phyloP scores from a whole-genome alignment of 345 rosid species.

The Eucalyptus regnans region DNA sequence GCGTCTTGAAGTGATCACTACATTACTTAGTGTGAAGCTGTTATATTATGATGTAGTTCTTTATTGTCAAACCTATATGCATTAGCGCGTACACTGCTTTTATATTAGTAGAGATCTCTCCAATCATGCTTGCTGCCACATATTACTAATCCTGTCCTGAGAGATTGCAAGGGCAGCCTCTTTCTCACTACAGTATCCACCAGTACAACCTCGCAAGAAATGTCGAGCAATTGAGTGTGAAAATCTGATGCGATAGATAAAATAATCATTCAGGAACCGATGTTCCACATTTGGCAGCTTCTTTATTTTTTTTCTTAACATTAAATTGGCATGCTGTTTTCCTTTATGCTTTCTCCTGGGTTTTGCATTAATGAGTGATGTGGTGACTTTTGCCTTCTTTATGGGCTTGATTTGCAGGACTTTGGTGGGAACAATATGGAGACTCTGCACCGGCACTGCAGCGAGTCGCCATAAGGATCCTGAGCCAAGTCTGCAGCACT shows the following conservation, averaged over 20 bases:
- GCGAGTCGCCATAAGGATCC: conserved; percentile 72
- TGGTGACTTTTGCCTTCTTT: background rate
- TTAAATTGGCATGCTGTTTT: background rate
- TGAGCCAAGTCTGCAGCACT: conserved; percentile 81
- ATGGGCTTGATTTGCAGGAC: conserved; percentile 26
- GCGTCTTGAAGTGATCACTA: background rate
- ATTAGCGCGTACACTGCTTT: background rate
- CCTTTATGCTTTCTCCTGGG: background rate
- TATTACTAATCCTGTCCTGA: background rate
- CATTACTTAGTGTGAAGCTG: background rate
- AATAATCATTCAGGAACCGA: background rate
- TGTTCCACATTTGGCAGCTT: background rate
- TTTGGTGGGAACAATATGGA: conserved; percentile 97
- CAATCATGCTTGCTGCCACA: background rate
- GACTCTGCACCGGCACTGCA: conserved; percentile 82
- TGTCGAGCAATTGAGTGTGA: background rate
- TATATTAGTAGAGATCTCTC: background rate
- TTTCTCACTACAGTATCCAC: background rate
- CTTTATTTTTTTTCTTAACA: background rate
- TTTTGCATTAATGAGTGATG: background rate
- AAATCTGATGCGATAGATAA: background rate
- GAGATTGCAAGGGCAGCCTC: background rate
- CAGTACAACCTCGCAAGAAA: background rate
- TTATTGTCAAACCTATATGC: background rate
- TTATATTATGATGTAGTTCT: background rate